Evolutionary conservation across 495 filamentous ascomycete species (phyloP), one percentile per base, ranked within the genome.

Genomic region (Hapsidospora chrysogenum): DNA sequence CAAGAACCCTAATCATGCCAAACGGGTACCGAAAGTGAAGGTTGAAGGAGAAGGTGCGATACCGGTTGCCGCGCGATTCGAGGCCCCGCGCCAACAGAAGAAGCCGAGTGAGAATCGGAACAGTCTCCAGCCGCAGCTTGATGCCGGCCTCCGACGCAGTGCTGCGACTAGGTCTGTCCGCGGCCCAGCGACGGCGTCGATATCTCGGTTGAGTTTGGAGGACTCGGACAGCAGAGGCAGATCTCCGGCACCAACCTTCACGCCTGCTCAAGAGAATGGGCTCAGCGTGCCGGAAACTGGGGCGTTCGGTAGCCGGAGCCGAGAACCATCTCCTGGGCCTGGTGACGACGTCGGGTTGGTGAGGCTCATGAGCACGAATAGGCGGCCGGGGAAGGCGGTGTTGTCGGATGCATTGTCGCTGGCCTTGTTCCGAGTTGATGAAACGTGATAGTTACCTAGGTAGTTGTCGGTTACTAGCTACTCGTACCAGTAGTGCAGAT

Each of bases 361-460:
- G 13, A 38, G 51, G 18, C 17, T 54, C 19, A 29, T 54, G 35
- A 54, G 49, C 18, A 43, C 48, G 30, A 51, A 49, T n/a, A 33
- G 25, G 39, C 32, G 31, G 25, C 51, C 51, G 2, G 44, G 32
- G 9, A 42, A 40, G 16, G 42, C 43, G 8, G 42, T 54, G 1
- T 19, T 54, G 22, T 44, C 43, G 2, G 51, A 54, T 35, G 51
- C 51, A 9, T 50, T 54, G 49, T 45, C 51, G 1, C 20, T 54
- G 41, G 51, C 51, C 0, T 14, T 54, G 31, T 54, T 54, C 29
- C 37, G 51, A 0, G 44, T 54, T 16, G 48, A 43, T 25, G 48
- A 49, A 0, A 4, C n/a, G 11, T 36, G 18, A 28, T 26, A n/a
- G n/a, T n/a, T n/a, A n/a, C n/a, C n/a, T n/a, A n/a, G n/a, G n/a